These are phyloP conservation scores for Fusarium sambucinum DNA, from an alignment of 2,329 filamentous ascomycete genomes.

Conservation along the genomic window DNA sequence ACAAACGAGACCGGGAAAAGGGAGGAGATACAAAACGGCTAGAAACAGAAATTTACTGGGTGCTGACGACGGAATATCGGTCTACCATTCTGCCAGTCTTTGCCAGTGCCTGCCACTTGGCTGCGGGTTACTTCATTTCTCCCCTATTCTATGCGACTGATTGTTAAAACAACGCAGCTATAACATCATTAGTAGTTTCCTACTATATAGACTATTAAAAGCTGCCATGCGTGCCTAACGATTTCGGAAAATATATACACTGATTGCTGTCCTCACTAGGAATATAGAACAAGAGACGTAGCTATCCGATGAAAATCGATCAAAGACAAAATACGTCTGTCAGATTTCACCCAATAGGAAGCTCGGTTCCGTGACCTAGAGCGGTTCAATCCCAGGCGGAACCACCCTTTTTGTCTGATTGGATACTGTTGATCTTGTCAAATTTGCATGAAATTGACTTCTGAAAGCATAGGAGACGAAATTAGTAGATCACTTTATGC, in stretches of 20 bases:
- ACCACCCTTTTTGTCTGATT: background rate
- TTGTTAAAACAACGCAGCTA: background rate
- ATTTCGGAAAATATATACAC: background rate
- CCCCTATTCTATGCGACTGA: background rate
- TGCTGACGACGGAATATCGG: background rate
- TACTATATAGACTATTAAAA: background rate
- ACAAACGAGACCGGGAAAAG: background rate
- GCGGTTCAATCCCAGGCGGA: background rate
- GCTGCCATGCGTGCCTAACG: background rate
- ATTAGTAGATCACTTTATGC: no score
- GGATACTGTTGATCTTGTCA: background rate
- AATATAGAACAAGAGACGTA: background rate
- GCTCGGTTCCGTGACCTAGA: conserved; percentile 17
- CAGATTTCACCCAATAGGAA: background rate
- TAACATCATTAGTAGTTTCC: background rate
- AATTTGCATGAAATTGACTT: background rate
- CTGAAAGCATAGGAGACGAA: no score
- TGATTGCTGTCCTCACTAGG: background rate
- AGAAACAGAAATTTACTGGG: background rate
- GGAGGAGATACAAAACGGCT: background rate
- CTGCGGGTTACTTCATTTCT: no score
- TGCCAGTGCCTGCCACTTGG: background rate
- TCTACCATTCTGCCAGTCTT: background rate
- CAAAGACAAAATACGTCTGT: accelerated
- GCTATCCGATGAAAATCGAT: accelerated